Conservation (phyloP, 495 filamentous ascomycete species). For the Haplographium delicatum region DNA sequence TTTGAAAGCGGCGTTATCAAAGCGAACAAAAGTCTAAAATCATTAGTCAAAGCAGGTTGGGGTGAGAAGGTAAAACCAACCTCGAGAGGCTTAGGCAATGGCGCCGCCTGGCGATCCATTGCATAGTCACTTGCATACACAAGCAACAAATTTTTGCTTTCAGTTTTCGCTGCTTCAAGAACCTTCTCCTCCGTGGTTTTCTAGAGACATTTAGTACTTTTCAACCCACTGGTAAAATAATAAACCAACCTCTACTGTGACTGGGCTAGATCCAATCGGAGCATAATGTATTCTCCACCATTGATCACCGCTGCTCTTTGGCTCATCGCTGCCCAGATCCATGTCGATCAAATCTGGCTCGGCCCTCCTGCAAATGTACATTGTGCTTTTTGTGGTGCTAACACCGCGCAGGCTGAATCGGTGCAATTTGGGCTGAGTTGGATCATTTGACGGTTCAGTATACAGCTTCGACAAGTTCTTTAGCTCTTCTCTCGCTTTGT, state of each 20-base stretch:
- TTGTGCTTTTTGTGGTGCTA: slow-evolving; percentile 21
- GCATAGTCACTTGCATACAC: slow-evolving; percentile 35
- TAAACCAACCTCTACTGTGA: slow-evolving; percentile 21
- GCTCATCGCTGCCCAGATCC: slow-evolving; percentile 19
- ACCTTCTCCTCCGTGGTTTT: slow-evolving; percentile 34
- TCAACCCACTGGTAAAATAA: slow-evolving; percentile 9
- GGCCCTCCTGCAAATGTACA: slow-evolving; percentile 18
- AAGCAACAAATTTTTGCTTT: slow-evolving; percentile 27
- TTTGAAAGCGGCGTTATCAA: slow-evolving; percentile 22
- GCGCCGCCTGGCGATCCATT: slow-evolving; percentile 17
- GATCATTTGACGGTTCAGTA: slow-evolving; percentile 47
- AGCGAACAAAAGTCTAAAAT: slow-evolving; percentile 20
- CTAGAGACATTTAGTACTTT: slow-evolving; percentile 8
- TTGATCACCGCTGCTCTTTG: slow-evolving; percentile 23
- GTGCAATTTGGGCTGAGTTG: slow-evolving; percentile 37
- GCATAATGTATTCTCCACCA: slow-evolving; percentile 35
- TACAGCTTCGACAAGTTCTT: slow-evolving; percentile 45
- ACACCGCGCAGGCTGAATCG: slow-evolving; percentile 25
- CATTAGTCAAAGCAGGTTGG: slow-evolving; percentile 2
- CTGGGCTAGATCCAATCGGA: slow-evolving; percentile 14
- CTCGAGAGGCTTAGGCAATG: slow-evolving; percentile 31
- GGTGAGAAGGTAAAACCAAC: slow-evolving; percentile 18
- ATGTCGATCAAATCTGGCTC: slow-evolving; percentile 19
- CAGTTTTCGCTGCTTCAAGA: slow-evolving; percentile 28
- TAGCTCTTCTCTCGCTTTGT: slow-evolving; percentile 41